Conservation (phyloP, 352 stramenopile species). For the Stramenopiles sp. region DNA sequence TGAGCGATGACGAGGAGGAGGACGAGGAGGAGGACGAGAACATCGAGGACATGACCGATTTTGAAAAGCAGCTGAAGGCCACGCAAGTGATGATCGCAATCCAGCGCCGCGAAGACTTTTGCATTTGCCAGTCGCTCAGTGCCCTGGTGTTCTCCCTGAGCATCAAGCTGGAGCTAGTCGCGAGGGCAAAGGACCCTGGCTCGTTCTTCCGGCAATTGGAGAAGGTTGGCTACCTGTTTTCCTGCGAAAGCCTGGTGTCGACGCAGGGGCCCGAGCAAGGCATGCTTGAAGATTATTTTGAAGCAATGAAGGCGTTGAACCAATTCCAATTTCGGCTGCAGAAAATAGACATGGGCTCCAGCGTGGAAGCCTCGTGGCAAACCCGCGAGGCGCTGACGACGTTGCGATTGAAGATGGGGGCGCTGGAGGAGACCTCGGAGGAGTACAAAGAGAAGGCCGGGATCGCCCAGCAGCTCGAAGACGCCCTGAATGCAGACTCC, state of each 20-base stretch:
- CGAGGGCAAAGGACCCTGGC: neutral
- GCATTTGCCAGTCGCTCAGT: constrained; percentile 9
- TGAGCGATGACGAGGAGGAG: constrained; percentile 9
- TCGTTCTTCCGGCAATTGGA: constrained; percentile 8
- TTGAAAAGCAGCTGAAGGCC: constrained; percentile 1
- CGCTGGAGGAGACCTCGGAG: neutral
- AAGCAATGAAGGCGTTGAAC: neutral
- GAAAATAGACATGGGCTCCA: neutral
- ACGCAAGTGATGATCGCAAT: neutral
- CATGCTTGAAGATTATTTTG: constrained; percentile 9
- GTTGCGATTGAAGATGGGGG: neutral
- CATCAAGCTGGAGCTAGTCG: constrained; percentile 5
- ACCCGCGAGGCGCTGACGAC: neutral
- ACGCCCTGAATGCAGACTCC: neutral
- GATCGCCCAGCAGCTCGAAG: neutral
- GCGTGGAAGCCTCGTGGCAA: neutral
- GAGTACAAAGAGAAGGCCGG: neutral
- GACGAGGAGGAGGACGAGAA: neutral
- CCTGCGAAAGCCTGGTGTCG: neutral
- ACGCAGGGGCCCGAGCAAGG: constrained; percentile 3
- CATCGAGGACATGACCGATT: neutral
- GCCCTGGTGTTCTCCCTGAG: neutral
- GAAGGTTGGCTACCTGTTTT: constrained; percentile 3
- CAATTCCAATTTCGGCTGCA: neutral
- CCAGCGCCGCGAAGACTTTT: constrained; percentile 6